A percentile compares a stretch with the other conserved stretches of the same genome.
phyloP scores from a whole-genome alignment of 2,329 filamentous ascomycete species.

The Malbranchea cinnamomea region DNA sequence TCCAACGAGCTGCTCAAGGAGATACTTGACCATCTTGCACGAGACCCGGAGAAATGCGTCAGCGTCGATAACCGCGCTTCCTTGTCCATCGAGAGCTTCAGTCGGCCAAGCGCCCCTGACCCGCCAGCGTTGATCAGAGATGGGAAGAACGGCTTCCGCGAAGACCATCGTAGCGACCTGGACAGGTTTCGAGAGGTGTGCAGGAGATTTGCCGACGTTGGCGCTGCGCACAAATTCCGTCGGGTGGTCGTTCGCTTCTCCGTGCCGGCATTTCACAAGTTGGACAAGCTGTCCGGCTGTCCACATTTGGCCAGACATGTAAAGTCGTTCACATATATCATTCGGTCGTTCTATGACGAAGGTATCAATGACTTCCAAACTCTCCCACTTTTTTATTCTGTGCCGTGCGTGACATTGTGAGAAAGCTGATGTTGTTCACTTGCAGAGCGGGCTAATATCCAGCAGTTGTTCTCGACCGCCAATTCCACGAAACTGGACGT shows the following conservation, averaged over 20 bases:
- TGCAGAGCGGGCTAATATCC: constrained; percentile 10
- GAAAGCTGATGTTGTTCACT: neutral
- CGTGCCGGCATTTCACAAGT: constrained; percentile 29
- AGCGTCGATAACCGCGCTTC: constrained; percentile 37
- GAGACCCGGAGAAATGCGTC: constrained; percentile 37
- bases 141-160: constrained; percentile 7
- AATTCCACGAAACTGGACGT: constrained; percentile 10
- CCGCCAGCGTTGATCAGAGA: constrained; percentile 10
- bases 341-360: constrained; percentile 39
- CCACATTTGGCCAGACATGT: constrained; percentile 34
- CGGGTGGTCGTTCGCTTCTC: constrained; percentile 38
- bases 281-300: constrained; percentile 34
- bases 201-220: constrained; percentile 33
- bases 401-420: neutral
- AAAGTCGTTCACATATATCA: constrained; percentile 40
- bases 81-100: constrained; percentile 41
- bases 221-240: constrained; percentile 35
- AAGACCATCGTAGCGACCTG: constrained; percentile 10
- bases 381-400: constrained; percentile 3
- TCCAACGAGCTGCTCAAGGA: constrained; percentile 37
- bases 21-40: constrained; percentile 37
- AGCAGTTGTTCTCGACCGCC: constrained; percentile 8
- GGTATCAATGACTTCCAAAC: constrained; percentile 17
- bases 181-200: constrained; percentile 30
- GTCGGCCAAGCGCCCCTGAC: constrained; percentile 22